phyloP scores from a whole-genome alignment of 306 rosid genomes.

The Quillaja saponaria region DNA sequence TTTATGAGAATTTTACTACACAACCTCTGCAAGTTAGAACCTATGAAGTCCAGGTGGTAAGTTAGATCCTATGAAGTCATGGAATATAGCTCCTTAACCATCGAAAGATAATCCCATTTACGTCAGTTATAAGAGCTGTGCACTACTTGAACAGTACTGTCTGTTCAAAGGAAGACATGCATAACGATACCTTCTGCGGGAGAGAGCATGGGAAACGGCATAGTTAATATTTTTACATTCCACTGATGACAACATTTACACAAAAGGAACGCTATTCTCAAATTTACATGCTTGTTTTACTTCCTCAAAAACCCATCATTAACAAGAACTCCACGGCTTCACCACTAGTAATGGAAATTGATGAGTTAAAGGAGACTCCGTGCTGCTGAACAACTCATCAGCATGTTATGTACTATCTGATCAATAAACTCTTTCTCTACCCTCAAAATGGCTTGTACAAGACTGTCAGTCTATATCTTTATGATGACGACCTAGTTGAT shows the following conservation, averaged over 20 bases:
- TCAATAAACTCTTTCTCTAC: slow-evolving; percentile 33
- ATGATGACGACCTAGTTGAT: slow-evolving; percentile 34
- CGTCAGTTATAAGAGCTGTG: too few species aligned
- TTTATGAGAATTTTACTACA: too few species aligned
- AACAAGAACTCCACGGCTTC: slow-evolving; percentile 33
- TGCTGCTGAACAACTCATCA: slow-evolving; percentile 35
- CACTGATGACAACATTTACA: background rate
- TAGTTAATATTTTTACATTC: slow-evolving; percentile 24
- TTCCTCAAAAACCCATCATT: slow-evolving; percentile 42
- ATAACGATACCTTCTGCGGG: too few species aligned
- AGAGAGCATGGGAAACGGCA: too few species aligned
- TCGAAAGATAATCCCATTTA: too few species aligned
- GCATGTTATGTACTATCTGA: slow-evolving; percentile 28
- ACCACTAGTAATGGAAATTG: slow-evolving; percentile 19
- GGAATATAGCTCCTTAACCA: too few species aligned
- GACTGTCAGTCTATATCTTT: slow-evolving; percentile 31
- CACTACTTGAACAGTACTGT: too few species aligned
- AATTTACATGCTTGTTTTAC: slow-evolving; percentile 55
- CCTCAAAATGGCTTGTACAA: slow-evolving; percentile 36
- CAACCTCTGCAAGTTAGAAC: too few species aligned
- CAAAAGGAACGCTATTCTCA: slow-evolving; percentile 36
- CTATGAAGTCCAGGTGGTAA: too few species aligned
- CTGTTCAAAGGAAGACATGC: background rate
- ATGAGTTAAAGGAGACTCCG: slow-evolving; percentile 14
- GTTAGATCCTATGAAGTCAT: too few species aligned